phyloP scores from a whole-genome alignment of 2,329 filamentous ascomycete genomes.

The Sarocladiaceae sp. region DNA sequence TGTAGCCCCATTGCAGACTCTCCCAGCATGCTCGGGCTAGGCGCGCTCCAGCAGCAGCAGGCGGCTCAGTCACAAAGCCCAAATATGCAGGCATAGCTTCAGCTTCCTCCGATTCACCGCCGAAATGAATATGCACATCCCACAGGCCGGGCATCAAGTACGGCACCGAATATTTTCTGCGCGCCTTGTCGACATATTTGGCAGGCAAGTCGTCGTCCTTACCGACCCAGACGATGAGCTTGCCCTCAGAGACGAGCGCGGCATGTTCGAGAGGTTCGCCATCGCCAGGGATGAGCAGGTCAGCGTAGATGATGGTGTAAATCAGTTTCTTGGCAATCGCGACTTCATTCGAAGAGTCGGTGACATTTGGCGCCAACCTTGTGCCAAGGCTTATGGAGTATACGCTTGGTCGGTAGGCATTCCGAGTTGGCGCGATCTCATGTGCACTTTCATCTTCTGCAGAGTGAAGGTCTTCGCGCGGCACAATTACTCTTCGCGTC shows the following conservation, averaged over 20 bases:
- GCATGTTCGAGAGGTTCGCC: constrained; percentile 27
- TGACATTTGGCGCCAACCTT: not conserved
- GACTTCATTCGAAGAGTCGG: constrained; percentile 12
- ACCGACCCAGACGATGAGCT: constrained; percentile 35
- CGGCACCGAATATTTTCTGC: constrained; percentile 27
- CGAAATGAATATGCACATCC: constrained; percentile 48
- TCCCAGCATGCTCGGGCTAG: constrained; percentile 34
- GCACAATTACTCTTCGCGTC: not conserved
- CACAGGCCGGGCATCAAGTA: constrained; percentile 48
- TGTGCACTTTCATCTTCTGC: not conserved
- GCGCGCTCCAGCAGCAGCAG: constrained; percentile 30
- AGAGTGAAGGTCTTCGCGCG: not conserved
- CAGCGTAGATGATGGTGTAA: constrained; percentile 29
- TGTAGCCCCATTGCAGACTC: constrained; percentile 42
- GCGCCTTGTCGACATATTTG: constrained; percentile 22
- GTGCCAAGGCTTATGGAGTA: not conserved
- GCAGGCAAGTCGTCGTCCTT: constrained; percentile 20
- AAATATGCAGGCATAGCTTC: constrained; percentile 19
- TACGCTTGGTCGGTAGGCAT: not conserved
- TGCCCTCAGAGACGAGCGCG: constrained; percentile 30
- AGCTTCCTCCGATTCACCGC: constrained; percentile 26
- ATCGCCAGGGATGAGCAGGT: constrained; percentile 32
- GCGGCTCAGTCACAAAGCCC: constrained; percentile 23
- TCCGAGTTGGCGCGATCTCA: not conserved
- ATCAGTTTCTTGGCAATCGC: too few species aligned